Evolutionary conservation across 495 filamentous ascomycete species (phyloP), one percentile per base, ranked within the genome.

Genomic region (Rhypophila decipiens): DNA sequence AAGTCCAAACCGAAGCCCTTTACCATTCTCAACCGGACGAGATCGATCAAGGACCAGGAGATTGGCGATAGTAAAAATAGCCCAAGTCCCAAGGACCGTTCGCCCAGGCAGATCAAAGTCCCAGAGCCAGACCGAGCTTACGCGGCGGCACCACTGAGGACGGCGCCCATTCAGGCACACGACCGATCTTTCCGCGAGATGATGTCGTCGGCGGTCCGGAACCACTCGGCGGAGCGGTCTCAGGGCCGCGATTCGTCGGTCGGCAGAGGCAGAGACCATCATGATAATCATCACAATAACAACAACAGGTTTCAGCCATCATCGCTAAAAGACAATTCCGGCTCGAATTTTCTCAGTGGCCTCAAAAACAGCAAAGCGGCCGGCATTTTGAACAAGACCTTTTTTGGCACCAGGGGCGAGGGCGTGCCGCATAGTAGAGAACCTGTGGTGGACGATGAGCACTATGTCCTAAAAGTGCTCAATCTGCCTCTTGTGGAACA

Each of bases 401-500:
- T 91, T 47, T 85, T 94, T 55, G 84, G 85, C 21, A 88, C 90
- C 57, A 76, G 85, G 33, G 75, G 74, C 17, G 83, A 84, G 20
- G 86, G 83, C 59, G 82, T 74, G 20, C 77, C 77, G 47, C 84
- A 86, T 59, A n/a, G n/a, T n/a, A 79, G 69, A 31, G 86, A 89
- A 40, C 69, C 57, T 10, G 53, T 77, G 17, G 64, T 85, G 3
- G 81, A 77, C 34, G 87, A 77, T 24, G 87, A 95, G 53, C 78
- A 83, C 47, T 94, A 95, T 53, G 74, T 84, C 34, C 74, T 83
- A 53, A 83, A 81, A 39, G 77, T 90, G 37, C 87, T 96, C 59
- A 89, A 88, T 53, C 66, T 85, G 13, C 86, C 87, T 1, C 71
- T 96, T 22, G 72, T 91, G 33, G 81, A 94, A 51, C 90, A 96